Percentiles rank a stretch among this genome's conserved stretches.
phyloP scores from a whole-genome alignment of 2,329 filamentous ascomycete genomes.

The Diaporthe velutina region DNA sequence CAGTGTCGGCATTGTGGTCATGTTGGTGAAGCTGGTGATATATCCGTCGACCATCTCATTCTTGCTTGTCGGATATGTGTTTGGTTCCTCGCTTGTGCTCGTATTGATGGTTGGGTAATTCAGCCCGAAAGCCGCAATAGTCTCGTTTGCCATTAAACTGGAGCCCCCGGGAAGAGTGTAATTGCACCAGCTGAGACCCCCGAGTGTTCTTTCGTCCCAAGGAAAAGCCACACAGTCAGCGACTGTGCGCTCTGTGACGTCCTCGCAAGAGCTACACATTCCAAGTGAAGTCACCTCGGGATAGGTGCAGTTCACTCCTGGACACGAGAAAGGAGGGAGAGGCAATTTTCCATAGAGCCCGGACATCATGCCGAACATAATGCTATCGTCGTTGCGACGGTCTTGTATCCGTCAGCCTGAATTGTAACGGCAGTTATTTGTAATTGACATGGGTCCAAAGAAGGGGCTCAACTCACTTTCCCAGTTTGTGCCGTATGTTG shows the following conservation, averaged over 20 bases:
- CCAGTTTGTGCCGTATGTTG: neutral
- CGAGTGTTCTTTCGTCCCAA: neutral
- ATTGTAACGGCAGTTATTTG: neutral
- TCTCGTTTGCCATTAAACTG: neutral
- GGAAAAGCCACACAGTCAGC: neutral
- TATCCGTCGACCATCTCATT: no score
- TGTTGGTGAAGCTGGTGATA: neutral
- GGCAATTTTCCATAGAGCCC: neutral
- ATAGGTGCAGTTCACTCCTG: neutral
- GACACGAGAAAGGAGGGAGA: neutral
- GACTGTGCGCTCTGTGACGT: neutral
- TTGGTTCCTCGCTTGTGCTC: neutral
- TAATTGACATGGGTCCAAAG: no score
- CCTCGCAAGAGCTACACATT: neutral
- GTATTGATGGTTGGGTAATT: neutral
- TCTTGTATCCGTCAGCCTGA: neutral
- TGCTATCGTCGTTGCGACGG: neutral
- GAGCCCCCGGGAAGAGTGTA: constrained; percentile 1
- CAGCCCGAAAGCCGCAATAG: neutral
- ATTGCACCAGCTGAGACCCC: neutral
- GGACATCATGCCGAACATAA: constrained; percentile 3
- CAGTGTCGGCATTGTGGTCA: neutral
- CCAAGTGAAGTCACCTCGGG: neutral
- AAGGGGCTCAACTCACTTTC: neutral
- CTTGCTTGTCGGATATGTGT: neutral